Base-by-base conservation (phyloP, 345 rosid species). In the Mallotus nudiflorus region DNA sequence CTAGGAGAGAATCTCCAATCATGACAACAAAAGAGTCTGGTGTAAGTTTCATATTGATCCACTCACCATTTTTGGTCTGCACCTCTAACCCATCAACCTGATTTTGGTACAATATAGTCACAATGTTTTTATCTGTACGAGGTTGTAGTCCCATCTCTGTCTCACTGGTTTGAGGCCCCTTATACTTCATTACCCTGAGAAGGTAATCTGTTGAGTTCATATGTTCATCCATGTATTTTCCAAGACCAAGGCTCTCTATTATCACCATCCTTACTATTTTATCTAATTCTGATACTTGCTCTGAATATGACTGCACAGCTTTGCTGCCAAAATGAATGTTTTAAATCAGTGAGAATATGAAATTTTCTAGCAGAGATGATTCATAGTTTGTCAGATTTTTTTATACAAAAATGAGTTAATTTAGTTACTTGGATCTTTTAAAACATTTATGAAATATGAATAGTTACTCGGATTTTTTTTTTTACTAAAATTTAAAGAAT, bases 101-200 rank as follows among this genome's bases (percentile, higher is more conserved):
- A 54, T 80, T 84, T 62, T 82, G 85, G 68, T 73, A 77, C 51
- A 84, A 74, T 18, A 84, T 77, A 9, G 87, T 74, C 7, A 81
- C 33, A 22, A 79, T 64, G 71, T 78, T 75, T 74, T 75, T 80
- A 57, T 82, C 85, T 0, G 82, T 75, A 44, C 80, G 85, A 28
- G 82, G 48, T 24, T 53, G 62, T 6, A 79, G 56, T 3, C 79
- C 84, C 9, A 69, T 22, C 11, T 79, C 37, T 13, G 62, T 44
- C 19, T 82, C 69, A 11, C 66, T 40, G 19, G 35, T 57, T 6
- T 48, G 20, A 1, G 83, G 75, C n/a, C 28, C 77, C 56, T 65
- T 52, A 28, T 85, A 85, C 46, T 82, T 77, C 68, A 72, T 70
- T 37, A 75, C 74, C 20, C 84, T 65, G 27, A 84, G 76, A 42